A percentile compares a stretch with the other conserved stretches of the same genome.
These are phyloP conservation scores for Pseudocercospora fuligena DNA, from an alignment of 2,329 filamentous ascomycete species.

Conservation along the genomic window DNA sequence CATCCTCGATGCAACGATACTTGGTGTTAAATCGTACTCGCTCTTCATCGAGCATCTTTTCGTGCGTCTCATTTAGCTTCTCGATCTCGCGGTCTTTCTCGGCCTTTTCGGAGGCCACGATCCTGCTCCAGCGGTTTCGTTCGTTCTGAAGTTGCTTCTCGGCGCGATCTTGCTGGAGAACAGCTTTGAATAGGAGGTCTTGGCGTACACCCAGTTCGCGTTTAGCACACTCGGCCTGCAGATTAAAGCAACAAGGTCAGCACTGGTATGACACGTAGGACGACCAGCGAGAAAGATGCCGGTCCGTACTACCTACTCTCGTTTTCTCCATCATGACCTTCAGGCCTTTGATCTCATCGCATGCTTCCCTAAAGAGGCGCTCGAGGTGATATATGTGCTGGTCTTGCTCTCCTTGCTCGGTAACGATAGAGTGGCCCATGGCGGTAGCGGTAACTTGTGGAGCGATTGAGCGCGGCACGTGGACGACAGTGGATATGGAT, in stretches of 20 bases:
- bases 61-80: slow-evolving; percentile 10
- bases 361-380: slow-evolving; percentile 3
- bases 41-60: slow-evolving; percentile 9
- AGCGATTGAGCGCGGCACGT: neutral
- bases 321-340: slow-evolving; percentile 12
- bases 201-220: slow-evolving; percentile 12
- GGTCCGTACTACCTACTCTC: neutral
- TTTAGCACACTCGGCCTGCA: slow-evolving; percentile 2
- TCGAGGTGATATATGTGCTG: slow-evolving; percentile 11
- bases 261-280: neutral
- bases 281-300: neutral
- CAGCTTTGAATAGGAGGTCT: slow-evolving; percentile 17
- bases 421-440: neutral
- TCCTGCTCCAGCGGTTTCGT: slow-evolving; percentile 9
- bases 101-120: slow-evolving; percentile 8
- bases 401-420: neutral
- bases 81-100: slow-evolving; percentile 11
- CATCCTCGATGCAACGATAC: slow-evolving; percentile 1
- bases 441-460: neutral
- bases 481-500: neutral
- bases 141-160: slow-evolving; percentile 10
- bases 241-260: neutral
- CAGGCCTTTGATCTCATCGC: slow-evolving; percentile 14
- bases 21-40: slow-evolving; percentile 6
- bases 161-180: slow-evolving; percentile 11